Evolutionary conservation across 108 stramenopile genomes (phyloP).

Genomic region (Cyclostephanos invisitatus): DNA sequence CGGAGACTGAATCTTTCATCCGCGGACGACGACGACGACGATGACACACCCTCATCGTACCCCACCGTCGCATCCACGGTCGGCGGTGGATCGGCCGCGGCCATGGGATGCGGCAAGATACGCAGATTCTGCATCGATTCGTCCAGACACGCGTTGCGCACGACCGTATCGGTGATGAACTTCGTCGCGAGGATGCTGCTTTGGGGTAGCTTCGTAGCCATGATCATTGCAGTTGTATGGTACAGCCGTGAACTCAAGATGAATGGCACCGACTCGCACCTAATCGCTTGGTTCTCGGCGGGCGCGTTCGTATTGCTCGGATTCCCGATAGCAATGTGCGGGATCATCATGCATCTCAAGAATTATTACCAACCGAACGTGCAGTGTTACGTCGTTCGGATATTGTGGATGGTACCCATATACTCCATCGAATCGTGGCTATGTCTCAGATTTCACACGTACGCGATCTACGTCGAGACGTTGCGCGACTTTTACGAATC

Average conservation of each 20-base stretch:
- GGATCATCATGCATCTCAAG: slow-evolving; percentile 84
- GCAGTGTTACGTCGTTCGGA: slow-evolving; percentile 85
- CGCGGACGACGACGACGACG: neutral
- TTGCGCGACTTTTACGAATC: slow-evolving; percentile 80
- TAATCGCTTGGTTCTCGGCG: slow-evolving; percentile 89
- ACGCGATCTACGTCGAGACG: slow-evolving; percentile 85
- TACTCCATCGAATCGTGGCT: slow-evolving; percentile 93
- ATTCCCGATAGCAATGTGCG: slow-evolving; percentile 86
- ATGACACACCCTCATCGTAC: neutral
- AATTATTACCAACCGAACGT: slow-evolving; percentile 90
- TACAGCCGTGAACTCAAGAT: slow-evolving; percentile 83
- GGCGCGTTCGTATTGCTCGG: slow-evolving; percentile 89
- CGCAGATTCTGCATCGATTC: slow-evolving; percentile 30
- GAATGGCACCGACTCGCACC: slow-evolving; percentile 85
- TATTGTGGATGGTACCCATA: slow-evolving; percentile 94
- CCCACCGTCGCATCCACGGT: neutral
- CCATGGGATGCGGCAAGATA: slow-evolving; percentile 36
- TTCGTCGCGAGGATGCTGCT: slow-evolving; percentile 66
- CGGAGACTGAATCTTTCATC: neutral
- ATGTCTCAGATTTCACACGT: slow-evolving; percentile 73
- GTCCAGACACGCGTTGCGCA: slow-evolving; percentile 26
- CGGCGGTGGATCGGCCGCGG: slow-evolving; percentile 30
- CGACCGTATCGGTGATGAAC: slow-evolving; percentile 73
- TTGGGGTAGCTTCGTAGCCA: slow-evolving; percentile 64
- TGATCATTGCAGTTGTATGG: slow-evolving; percentile 67